A percentile compares a stretch with the other conserved stretches of the same genome.
Conservation (phyloP, 306 rosid genomes). For the Pyrus communis region DNA sequence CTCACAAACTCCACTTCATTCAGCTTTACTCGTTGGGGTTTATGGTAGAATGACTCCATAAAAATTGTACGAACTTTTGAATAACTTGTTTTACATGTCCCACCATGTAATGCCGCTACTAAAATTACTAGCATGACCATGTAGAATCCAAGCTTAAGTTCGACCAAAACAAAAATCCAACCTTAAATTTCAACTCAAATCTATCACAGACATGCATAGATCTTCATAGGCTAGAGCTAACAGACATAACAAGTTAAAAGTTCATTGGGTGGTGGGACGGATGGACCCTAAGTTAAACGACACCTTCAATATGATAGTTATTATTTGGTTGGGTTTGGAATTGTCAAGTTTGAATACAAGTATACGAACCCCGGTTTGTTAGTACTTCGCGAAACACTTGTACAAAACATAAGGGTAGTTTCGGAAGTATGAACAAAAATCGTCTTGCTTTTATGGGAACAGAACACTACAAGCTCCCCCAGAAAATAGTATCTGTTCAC, state of each 20-base stretch:
- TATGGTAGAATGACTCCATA: too few species aligned
- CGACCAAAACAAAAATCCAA: too few species aligned
- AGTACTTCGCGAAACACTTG: neutral
- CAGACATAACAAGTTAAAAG: neutral
- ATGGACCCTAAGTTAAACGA: neutral
- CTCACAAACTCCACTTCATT: neutral
- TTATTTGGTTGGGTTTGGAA: neutral
- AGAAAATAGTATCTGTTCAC: neutral
- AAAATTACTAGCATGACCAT: neutral
- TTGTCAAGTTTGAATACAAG: neutral
- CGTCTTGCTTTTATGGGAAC: slow-evolving; percentile 6
- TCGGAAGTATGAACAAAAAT: slow-evolving; percentile 10
- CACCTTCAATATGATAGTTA: neutral
- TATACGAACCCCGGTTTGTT: neutral
- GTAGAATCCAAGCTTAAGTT: too few species aligned
- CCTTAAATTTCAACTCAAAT: neutral
- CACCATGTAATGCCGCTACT: neutral
- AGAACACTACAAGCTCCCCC: neutral
- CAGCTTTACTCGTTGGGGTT: too few species aligned
- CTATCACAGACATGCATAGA: neutral
- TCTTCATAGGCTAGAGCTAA: neutral
- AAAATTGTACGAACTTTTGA: too few species aligned
- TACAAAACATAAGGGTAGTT: slow-evolving; percentile 29
- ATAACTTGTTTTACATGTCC: too few species aligned
- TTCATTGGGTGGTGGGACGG: neutral